Percentiles rank a stretch among this genome's conserved stretches.
Conservation (phyloP, 23 red algal species). For the Agarophyton chilense region DNA sequence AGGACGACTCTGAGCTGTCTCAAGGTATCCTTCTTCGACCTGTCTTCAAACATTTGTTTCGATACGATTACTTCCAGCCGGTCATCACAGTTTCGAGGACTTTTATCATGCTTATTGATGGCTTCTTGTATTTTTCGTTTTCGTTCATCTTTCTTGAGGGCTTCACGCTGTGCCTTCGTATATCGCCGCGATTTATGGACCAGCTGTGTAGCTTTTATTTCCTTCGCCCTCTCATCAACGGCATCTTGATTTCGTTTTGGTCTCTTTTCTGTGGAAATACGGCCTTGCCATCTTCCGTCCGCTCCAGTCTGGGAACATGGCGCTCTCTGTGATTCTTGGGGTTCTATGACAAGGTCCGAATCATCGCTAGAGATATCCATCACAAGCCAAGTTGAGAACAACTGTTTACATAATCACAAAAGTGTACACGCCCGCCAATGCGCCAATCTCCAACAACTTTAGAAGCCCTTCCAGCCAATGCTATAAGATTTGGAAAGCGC, state of each 20-base stretch:
- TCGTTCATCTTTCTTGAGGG: not conserved
- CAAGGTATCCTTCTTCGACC: not conserved
- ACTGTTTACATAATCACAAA: no score
- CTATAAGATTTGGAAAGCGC: no score
- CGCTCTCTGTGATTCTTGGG: not conserved
- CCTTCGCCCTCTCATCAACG: not conserved
- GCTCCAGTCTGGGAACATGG: not conserved
- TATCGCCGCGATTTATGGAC: not conserved
- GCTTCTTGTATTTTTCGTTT: not conserved
- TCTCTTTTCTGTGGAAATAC: not conserved
- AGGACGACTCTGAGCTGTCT: not conserved
- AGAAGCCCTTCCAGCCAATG: no score
- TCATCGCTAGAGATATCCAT: not conserved
- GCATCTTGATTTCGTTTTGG: not conserved
- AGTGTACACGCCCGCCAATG: no score
- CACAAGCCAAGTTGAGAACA: no score
- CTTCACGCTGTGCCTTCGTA: not conserved
- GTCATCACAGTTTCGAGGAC: not conserved
- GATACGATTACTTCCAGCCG: conserved; percentile 5
- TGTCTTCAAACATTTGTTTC: not conserved
- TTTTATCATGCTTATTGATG: not conserved
- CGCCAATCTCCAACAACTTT: not conserved
- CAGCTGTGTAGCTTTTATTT: not conserved
- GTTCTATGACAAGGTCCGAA: not conserved
- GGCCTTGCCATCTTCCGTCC: not conserved